Percentiles rank a stretch among this genome's conserved stretches.
phyloP scores from a whole-genome alignment of 2,329 filamentous ascomycete species.

The Penicillium sp. region DNA sequence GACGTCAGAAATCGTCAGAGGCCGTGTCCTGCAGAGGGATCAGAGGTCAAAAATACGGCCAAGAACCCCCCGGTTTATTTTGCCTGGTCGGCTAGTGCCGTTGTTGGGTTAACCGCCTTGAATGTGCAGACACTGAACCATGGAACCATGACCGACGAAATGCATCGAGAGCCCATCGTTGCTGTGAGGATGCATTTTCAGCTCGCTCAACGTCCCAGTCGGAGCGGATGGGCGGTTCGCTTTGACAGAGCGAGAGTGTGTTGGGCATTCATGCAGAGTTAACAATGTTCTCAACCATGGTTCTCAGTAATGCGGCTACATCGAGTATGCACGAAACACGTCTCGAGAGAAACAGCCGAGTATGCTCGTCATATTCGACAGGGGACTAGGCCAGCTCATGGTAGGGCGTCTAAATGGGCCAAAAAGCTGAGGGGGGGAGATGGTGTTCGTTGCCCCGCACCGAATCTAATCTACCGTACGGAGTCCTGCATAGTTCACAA shows the following conservation, averaged over 20 bases:
- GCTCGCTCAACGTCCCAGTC: neutral
- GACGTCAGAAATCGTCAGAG: neutral
- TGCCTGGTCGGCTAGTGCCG: conserved; percentile 6
- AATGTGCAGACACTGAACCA: conserved; percentile 5
- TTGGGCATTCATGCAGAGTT: conserved; percentile 47
- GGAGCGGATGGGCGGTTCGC: conserved; percentile 31
- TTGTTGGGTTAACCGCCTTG: conserved; percentile 3
- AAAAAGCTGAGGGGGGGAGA: neutral
- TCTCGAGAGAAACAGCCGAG: conserved; percentile 8
- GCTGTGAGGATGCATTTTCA: neutral
- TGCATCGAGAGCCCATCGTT: neutral
- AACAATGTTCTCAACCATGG: conserved; percentile 23
- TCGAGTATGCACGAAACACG: conserved; percentile 14
- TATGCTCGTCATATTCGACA: conserved; percentile 3
- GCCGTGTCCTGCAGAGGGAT: conserved; percentile 5
- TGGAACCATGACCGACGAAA: neutral
- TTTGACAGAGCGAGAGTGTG: conserved; percentile 24
- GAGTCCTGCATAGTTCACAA: conserved; percentile 5
- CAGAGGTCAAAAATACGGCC: conserved; percentile 8
- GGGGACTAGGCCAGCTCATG: conserved; percentile 8
- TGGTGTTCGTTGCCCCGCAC: conserved; percentile 4
- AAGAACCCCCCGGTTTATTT: conserved; percentile 2
- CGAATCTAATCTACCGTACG: conserved; percentile 3
- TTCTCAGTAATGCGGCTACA: conserved; percentile 25
- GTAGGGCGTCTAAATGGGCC: conserved; percentile 2